These are phyloP conservation scores for Rhizophagus sp. DNA, from an alignment of 192 early-diverging fungal species.

Conservation along the genomic window DNA sequence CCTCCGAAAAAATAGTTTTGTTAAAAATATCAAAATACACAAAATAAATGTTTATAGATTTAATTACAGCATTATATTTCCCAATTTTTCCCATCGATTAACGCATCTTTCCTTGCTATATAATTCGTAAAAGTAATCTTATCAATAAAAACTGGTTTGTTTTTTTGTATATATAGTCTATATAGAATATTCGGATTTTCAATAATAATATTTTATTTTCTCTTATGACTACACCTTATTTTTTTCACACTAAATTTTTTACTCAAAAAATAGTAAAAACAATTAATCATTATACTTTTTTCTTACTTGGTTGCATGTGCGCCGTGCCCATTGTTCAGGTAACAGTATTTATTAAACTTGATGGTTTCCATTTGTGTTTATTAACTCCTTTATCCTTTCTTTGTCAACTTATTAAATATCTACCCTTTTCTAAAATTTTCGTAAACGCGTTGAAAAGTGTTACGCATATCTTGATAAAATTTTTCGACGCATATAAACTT, in stretches of 20 bases:
- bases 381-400: neutral
- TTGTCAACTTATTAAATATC: neutral
- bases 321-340: slow-evolving; percentile 15
- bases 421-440: neutral
- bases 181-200: too few relatives aligned
- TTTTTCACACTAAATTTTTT: neutral
- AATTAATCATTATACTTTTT: slow-evolving; percentile 6
- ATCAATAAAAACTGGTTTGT: too few relatives aligned
- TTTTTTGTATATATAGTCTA: too few relatives aligned
- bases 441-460: slow-evolving; percentile 10
- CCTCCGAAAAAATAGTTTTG: neutral
- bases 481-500: slow-evolving; percentile 15
- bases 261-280: neutral
- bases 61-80: neutral
- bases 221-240: neutral
- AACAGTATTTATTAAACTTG: neutral
- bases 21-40: neutral
- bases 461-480: neutral
- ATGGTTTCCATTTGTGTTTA: neutral
- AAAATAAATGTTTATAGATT: neutral
- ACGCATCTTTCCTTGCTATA: too few relatives aligned
- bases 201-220: neutral
- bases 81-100: neutral
- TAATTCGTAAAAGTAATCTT: too few relatives aligned
- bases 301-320: slow-evolving; percentile 11